These are phyloP conservation scores for Penicillium silybi DNA, from an alignment of 495 filamentous ascomycete species.

Conservation along the genomic window DNA sequence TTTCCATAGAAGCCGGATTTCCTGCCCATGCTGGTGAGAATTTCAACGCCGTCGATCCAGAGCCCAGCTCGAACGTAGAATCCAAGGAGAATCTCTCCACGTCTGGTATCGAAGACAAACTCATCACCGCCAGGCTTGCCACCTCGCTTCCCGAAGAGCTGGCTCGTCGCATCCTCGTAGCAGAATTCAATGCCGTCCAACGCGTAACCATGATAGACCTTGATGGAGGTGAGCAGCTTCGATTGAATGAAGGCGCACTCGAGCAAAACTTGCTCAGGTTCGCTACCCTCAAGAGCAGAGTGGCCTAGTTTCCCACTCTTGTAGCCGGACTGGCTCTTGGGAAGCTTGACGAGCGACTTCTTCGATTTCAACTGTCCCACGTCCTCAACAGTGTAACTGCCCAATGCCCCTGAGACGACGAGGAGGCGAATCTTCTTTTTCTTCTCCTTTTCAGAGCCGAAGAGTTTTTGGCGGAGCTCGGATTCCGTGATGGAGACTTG, in stretches of 20 bases:
- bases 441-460: slow-evolving; percentile 60
- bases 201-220: slow-evolving; percentile 72
- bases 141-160: slow-evolving; percentile 84
- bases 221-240: slow-evolving; percentile 70
- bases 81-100: slow-evolving; percentile 82
- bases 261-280: slow-evolving; percentile 70
- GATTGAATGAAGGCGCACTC: slow-evolving; percentile 63
- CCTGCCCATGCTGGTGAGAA: slow-evolving; percentile 82
- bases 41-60: slow-evolving; percentile 89
- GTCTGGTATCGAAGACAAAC: slow-evolving; percentile 77
- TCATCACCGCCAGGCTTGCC: slow-evolving; percentile 70
- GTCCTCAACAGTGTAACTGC: slow-evolving; percentile 69
- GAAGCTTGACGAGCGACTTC: slow-evolving; percentile 65
- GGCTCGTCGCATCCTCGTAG: slow-evolving; percentile 82
- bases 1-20: slow-evolving; percentile 86
- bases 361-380: slow-evolving; percentile 66
- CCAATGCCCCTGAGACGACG: slow-evolving; percentile 70
- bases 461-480: slow-evolving; percentile 65
- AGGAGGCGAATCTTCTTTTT: slow-evolving; percentile 66
- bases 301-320: slow-evolving; percentile 72
- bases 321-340: slow-evolving; percentile 69
- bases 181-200: slow-evolving; percentile 88
- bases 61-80: slow-evolving; percentile 78
- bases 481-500: slow-evolving; percentile 70
- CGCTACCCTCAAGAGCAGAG: slow-evolving; percentile 66